phyloP scores from a whole-genome alignment of 129 eudicot genomes.

The Tagetes erecta region DNA sequence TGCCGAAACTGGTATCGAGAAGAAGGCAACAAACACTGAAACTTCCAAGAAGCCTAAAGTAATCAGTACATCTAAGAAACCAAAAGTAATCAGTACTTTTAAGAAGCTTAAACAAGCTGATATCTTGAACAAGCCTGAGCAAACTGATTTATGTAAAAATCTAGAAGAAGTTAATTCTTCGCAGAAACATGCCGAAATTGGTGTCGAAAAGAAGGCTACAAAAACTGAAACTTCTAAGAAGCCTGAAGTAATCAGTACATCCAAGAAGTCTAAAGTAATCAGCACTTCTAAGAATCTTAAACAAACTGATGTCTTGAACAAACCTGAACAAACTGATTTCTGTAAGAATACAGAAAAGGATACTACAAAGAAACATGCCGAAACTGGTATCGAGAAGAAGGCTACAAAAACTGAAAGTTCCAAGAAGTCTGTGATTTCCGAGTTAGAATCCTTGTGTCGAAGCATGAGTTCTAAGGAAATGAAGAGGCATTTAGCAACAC shows the following conservation, averaged over 20 bases:
- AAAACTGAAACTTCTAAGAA: not conserved
- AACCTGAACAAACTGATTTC: slow-evolving; percentile 5
- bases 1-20: not conserved
- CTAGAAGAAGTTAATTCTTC: not conserved
- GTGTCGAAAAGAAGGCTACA: not conserved
- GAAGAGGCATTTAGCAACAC: slow-evolving; percentile 35
- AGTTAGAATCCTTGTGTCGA: slow-evolving; percentile 38
- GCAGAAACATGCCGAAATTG: not conserved
- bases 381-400: not conserved
- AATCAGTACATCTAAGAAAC: not conserved
- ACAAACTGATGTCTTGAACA: not conserved
- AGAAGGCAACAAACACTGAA: not conserved
- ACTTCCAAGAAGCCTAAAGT: not conserved
- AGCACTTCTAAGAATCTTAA: not conserved
- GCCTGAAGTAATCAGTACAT: not conserved
- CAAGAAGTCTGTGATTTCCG: slow-evolving; percentile 17
- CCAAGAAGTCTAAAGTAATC: not conserved
- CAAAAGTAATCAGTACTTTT: not conserved
- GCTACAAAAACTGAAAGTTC: not conserved
- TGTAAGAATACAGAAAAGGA: not conserved
- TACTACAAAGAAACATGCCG: not conserved
- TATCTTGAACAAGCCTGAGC: not conserved
- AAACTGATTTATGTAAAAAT: not conserved
- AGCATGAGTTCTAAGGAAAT: slow-evolving; percentile 40
- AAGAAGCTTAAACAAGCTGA: not conserved